These are phyloP conservation scores for Calonectria pseudoturangicola DNA, from an alignment of 2,329 filamentous ascomycete species.

Conservation along the genomic window DNA sequence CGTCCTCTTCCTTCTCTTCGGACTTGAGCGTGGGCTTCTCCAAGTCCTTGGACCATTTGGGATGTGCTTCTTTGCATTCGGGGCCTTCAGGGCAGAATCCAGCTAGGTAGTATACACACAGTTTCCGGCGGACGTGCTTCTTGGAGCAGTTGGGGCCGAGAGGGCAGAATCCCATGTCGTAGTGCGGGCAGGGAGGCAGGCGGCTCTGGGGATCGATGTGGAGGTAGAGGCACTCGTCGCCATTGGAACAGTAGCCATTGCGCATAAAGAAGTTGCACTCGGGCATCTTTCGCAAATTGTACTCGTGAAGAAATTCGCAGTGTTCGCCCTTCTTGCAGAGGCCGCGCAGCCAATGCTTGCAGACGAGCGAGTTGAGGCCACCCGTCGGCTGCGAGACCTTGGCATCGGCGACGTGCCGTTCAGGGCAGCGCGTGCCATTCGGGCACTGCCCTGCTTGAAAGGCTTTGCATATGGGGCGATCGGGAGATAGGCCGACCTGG, in stretches of 20 bases:
- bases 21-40: constrained; percentile 84
- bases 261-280: constrained; percentile 98
- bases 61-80: constrained; percentile 86
- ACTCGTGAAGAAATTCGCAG: constrained; percentile 99
- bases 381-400: constrained; percentile 61
- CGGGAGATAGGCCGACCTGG: constrained; percentile 86
- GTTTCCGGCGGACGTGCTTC: constrained; percentile 87
- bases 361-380: constrained; percentile 88
- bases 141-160: constrained; percentile 91
- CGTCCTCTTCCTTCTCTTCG: constrained; percentile 74
- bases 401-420: constrained; percentile 80
- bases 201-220: constrained; percentile 90
- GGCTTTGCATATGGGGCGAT: constrained; percentile 88
- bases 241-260: constrained; percentile 96
- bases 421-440: constrained; percentile 87
- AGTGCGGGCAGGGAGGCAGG: constrained; percentile 89
- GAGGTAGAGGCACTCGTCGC: constrained; percentile 95
- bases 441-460: constrained; percentile 92
- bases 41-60: constrained; percentile 85
- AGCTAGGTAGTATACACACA: constrained; percentile 91
- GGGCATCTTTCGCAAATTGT: constrained; percentile 98
- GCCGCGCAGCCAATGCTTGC: constrained; percentile 98
- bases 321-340: constrained; percentile 98
- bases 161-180: constrained; percentile 95
- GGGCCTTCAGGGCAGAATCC: constrained; percentile 93